Percentiles rank a stretch among this genome's conserved stretches.
phyloP scores from a whole-genome alignment of 176 grass and related monocot genomes.

The Raddia distichophylla region DNA sequence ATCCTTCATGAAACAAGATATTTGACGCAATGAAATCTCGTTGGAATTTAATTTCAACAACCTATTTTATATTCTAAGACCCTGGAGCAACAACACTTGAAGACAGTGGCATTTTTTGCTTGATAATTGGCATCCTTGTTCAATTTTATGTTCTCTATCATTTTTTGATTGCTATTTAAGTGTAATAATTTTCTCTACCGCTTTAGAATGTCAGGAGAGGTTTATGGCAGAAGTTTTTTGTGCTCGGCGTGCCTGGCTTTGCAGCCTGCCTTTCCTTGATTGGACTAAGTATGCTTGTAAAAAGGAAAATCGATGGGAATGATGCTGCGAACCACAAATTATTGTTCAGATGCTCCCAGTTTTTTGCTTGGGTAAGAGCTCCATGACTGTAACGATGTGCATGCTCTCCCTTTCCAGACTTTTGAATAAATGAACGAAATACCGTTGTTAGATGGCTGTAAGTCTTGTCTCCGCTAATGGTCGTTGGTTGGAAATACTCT shows the following conservation, averaged over 20 bases:
- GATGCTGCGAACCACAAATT: constrained; percentile 46
- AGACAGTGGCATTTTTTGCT: not conserved
- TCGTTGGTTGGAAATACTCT: constrained; percentile 66
- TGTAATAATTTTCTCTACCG: constrained; percentile 15
- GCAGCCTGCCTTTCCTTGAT: constrained; percentile 60
- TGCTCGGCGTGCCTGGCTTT: constrained; percentile 62
- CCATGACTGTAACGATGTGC: not conserved
- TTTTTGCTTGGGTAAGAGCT: constrained; percentile 75
- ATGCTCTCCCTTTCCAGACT: not conserved
- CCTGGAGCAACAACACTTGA: not conserved
- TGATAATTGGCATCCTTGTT: not conserved
- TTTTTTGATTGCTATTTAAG: not conserved
- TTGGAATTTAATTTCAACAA: not conserved
- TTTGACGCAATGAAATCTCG: not conserved
- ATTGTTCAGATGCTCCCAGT: constrained; percentile 61
- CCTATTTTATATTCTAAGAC: not conserved
- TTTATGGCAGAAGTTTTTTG: constrained; percentile 52
- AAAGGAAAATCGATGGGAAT: constrained; percentile 43
- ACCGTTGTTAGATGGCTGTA: constrained; percentile 48
- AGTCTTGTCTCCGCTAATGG: constrained; percentile 42
- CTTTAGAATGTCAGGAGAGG: constrained; percentile 48
- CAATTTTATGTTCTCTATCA: not conserved
- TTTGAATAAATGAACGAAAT: constrained; percentile 25
- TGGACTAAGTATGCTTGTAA: constrained; percentile 49
- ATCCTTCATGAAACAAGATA: not conserved